These are phyloP conservation scores for Blastomyces parvus DNA, from an alignment of 2,329 filamentous ascomycete species.

Conservation along the genomic window DNA sequence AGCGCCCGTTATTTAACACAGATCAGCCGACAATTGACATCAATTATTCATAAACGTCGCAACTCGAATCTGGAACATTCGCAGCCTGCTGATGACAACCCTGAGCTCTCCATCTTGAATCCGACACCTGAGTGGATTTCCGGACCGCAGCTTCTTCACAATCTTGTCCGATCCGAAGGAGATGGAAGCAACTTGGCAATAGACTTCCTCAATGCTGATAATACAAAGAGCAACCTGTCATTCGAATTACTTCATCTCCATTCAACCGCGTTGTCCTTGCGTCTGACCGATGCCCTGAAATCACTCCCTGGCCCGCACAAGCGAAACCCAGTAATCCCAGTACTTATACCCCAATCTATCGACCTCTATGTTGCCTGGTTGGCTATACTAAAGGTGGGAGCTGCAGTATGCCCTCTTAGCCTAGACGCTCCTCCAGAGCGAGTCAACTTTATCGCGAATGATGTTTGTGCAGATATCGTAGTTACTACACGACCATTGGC, in stretches of 20 bases:
- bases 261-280: slow-evolving; percentile 48
- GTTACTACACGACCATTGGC: slow-evolving; percentile 45
- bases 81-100: slow-evolving; percentile 6
- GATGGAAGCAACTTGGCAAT: slow-evolving; percentile 44
- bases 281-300: slow-evolving; percentile 33
- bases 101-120: slow-evolving; percentile 50
- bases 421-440: slow-evolving; percentile 68
- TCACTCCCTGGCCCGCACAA: slow-evolving; percentile 12
- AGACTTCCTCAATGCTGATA: slow-evolving; percentile 50
- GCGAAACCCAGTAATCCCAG: slow-evolving; percentile 50
- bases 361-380: slow-evolving; percentile 69
- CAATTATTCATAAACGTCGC: slow-evolving; percentile 21
- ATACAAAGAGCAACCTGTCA: slow-evolving; percentile 41
- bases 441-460: slow-evolving; percentile 68
- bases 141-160: slow-evolving; percentile 50
- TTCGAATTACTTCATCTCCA: slow-evolving; percentile 54
- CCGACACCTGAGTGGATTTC: slow-evolving; percentile 41
- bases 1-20: slow-evolving; percentile 21
- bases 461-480: slow-evolving; percentile 61
- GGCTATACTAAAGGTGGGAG: slow-evolving; percentile 70
- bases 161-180: slow-evolving; percentile 47
- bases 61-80: slow-evolving; percentile 6
- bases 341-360: slow-evolving; percentile 67
- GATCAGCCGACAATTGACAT: slow-evolving; percentile 23
- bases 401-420: slow-evolving; percentile 75